Percentiles rank a stretch among this genome's conserved stretches.
Conservation (phyloP, 176 grass and related monocot species). For the Echinochloa phyllopogon region DNA sequence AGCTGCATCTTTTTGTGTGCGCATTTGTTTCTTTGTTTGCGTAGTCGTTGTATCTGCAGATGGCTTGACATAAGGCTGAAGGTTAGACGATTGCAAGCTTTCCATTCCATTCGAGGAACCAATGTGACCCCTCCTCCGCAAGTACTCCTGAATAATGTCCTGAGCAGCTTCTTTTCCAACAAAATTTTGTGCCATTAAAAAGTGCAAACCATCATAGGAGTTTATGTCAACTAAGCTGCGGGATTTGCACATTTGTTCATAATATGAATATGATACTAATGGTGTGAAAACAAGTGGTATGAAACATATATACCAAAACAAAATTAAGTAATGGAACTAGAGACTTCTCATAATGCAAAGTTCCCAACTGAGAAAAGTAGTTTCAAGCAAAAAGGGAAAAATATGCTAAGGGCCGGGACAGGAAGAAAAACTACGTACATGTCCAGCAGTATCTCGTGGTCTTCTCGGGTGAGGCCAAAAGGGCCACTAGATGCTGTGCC, state of each 20-base stretch:
- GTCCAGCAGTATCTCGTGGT: too few relatives aligned
- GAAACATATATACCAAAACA: slow-evolving; percentile 15
- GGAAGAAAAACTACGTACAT: too few relatives aligned
- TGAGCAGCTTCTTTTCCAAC: slow-evolving; percentile 77
- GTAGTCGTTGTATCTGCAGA: slow-evolving; percentile 50
- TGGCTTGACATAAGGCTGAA: slow-evolving; percentile 66
- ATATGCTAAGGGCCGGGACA: background rate
- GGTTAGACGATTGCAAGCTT: slow-evolving; percentile 39
- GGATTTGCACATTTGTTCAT: slow-evolving; percentile 13
- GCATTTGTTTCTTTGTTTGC: slow-evolving; percentile 68
- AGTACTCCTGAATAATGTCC: slow-evolving; percentile 82
- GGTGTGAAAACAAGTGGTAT: slow-evolving; percentile 5
- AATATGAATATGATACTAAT: slow-evolving; percentile 10
- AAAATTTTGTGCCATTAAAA: slow-evolving; percentile 70
- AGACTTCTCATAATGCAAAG: background rate
- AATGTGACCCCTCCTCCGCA: slow-evolving; percentile 70
- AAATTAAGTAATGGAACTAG: slow-evolving; percentile 13
- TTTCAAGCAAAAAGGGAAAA: background rate
- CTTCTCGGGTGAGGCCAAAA: too few relatives aligned
- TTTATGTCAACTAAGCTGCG: slow-evolving; percentile 10
- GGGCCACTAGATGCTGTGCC: too few relatives aligned
- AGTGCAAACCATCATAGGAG: background rate
- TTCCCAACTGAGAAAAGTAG: background rate
- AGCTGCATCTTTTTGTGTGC: slow-evolving; percentile 54
- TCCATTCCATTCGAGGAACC: slow-evolving; percentile 48